These are phyloP conservation scores for Pleurozium schreberi DNA, from an alignment of 225 moss, liverwort and hornwort genomes.

Conservation along the genomic window DNA sequence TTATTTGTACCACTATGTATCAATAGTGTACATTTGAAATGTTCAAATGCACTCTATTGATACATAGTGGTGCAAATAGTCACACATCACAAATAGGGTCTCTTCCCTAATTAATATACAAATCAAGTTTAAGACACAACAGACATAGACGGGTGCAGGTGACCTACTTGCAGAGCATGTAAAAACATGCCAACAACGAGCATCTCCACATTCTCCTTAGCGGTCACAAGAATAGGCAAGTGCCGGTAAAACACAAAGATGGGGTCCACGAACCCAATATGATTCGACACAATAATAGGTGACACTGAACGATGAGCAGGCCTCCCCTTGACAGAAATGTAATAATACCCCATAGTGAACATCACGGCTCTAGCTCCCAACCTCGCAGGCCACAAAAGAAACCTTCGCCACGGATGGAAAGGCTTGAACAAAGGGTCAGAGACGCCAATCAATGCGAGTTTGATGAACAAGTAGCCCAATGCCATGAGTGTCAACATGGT, in stretches of 20 bases:
- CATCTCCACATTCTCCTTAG: constrained; percentile 58
- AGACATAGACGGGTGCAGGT: not conserved
- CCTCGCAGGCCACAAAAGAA: constrained; percentile 29
- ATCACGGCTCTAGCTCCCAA: constrained; percentile 29
- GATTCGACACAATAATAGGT: constrained; percentile 44
- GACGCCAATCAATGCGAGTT: constrained; percentile 25
- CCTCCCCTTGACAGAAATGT: constrained; percentile 24
- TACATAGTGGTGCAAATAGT: not conserved
- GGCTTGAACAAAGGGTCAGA: constrained; percentile 42
- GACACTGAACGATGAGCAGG: constrained; percentile 45
- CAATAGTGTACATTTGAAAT: not conserved
- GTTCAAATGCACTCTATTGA: not conserved
- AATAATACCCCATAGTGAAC: constrained; percentile 36
- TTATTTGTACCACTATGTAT: not conserved
- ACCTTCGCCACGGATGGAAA: constrained; percentile 26
- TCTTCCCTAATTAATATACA: not conserved
- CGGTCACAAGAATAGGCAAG: constrained; percentile 46
- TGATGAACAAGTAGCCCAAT: constrained; percentile 31
- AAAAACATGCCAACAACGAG: constrained; percentile 39
- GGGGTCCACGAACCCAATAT: constrained; percentile 46
- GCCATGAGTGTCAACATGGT: constrained; percentile 29
- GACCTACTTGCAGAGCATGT: constrained; percentile 42
- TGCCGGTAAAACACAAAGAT: constrained; percentile 45
- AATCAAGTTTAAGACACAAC: not conserved
- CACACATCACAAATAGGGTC: not conserved